Percentiles rank a stretch among this genome's conserved stretches.
phyloP scores from a whole-genome alignment of 2,329 filamentous ascomycete species.

The Cladophialophora carrionii region DNA sequence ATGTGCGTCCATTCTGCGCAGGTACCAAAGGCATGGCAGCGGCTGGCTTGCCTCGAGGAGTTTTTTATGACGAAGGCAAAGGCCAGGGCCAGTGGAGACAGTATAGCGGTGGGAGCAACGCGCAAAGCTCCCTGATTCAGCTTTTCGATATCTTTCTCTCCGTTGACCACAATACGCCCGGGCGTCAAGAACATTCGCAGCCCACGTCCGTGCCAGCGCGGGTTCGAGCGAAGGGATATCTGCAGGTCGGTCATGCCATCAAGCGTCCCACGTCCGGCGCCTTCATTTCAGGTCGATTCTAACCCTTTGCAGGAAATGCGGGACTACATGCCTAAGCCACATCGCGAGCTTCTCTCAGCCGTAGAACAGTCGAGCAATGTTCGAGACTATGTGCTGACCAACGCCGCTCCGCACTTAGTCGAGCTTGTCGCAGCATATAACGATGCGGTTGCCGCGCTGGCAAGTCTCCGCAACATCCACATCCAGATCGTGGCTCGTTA shows the following conservation, averaged over 20 bases:
- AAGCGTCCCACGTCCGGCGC: background rate
- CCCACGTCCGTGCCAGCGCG: constrained; percentile 28
- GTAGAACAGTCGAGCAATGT: constrained; percentile 53
- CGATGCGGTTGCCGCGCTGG: constrained; percentile 40
- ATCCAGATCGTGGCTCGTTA: constrained; percentile 59
- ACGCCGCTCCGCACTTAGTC: constrained; percentile 35
- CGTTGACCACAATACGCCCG: constrained; percentile 52
- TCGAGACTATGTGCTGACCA: constrained; percentile 49
- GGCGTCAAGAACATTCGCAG: constrained; percentile 39
- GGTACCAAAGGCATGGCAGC: constrained; percentile 59
- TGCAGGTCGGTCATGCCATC: constrained; percentile 40
- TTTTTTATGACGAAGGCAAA: constrained; percentile 57
- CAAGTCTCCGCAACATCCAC: constrained; percentile 55
- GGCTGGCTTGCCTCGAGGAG: constrained; percentile 55
- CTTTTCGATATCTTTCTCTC: constrained; percentile 59
- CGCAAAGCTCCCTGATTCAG: constrained; percentile 59
- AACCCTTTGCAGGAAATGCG: constrained; percentile 53
- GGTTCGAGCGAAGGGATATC: constrained; percentile 37
- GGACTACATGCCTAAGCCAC: constrained; percentile 58
- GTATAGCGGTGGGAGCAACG: constrained; percentile 59
- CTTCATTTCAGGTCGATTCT: background rate
- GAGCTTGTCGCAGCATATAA: constrained; percentile 40
- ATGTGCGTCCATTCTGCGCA: constrained; percentile 56
- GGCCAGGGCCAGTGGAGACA: constrained; percentile 55
- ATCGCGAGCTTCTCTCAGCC: constrained; percentile 55